Evolutionary conservation across 352 stramenopile genomes (phyloP).

Genomic region (Phytophthora citrophthora): DNA sequence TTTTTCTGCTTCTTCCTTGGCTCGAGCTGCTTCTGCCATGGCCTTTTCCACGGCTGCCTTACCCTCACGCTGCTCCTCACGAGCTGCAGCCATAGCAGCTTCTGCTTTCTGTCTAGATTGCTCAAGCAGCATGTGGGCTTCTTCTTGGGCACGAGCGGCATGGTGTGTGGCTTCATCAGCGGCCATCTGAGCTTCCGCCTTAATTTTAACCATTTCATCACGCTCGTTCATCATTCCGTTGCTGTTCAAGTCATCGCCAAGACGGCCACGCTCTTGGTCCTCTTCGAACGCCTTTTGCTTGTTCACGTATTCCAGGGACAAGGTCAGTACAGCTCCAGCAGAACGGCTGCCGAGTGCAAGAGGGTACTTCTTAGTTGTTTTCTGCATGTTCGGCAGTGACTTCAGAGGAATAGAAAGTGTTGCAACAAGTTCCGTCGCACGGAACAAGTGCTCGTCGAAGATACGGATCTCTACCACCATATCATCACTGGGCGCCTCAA

Average conservation of each 20-base stretch:
- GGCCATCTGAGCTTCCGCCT: constrained; percentile 80
- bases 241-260: constrained; percentile 64
- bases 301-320: constrained; percentile 87
- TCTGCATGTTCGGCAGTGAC: constrained; percentile 86
- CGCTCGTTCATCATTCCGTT: constrained; percentile 73
- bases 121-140: constrained; percentile 75
- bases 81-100: constrained; percentile 80
- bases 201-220: constrained; percentile 88
- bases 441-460: constrained; percentile 86
- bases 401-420: constrained; percentile 83
- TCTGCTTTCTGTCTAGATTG: constrained; percentile 84
- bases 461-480: constrained; percentile 87
- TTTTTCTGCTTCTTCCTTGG: constrained; percentile 84
- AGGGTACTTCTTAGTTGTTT: constrained; percentile 84
- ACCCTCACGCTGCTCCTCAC: constrained; percentile 80
- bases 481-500: constrained; percentile 77
- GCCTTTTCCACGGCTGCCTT: constrained; percentile 85
- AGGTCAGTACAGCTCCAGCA: constrained; percentile 74
- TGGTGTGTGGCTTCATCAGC: constrained; percentile 82
- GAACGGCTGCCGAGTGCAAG: constrained; percentile 81
- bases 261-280: constrained; percentile 64
- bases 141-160: constrained; percentile 71
- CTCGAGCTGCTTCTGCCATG: constrained; percentile 78
- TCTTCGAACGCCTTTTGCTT: constrained; percentile 83
- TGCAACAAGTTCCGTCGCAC: constrained; percentile 71